A percentile compares a stretch with the other conserved stretches of the same genome.
Evolutionary conservation across 371 early-diverging fungal genomes (phyloP).

Genomic region (Saksenaea oblongispora): DNA sequence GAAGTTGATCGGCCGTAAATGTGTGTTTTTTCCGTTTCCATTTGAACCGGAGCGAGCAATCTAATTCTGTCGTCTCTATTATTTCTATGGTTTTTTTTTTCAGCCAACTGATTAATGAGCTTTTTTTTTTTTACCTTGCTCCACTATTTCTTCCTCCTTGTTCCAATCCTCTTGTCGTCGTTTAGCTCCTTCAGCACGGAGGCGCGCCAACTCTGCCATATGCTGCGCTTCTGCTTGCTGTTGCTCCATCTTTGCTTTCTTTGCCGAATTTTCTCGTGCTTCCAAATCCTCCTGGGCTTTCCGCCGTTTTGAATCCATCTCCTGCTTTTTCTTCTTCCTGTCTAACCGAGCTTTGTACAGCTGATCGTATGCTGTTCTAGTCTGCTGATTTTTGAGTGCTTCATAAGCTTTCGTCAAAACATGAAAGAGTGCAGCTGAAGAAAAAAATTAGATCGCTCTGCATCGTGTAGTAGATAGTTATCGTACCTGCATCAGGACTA

Average conservation of each 20-base stretch:
- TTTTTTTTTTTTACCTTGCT: constrained; percentile 18
- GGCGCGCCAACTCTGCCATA: constrained; percentile 41
- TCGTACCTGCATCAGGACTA: constrained; percentile 53
- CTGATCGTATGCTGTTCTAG: constrained; percentile 44
- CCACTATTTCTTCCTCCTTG: constrained; percentile 16
- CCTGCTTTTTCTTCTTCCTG: constrained; percentile 40
- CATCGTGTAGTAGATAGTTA: too few species aligned
- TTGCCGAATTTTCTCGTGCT: constrained; percentile 39
- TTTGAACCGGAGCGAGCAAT: constrained; percentile 45
- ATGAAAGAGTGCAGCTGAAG: constrained; percentile 41
- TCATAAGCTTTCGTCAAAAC: constrained; percentile 38
- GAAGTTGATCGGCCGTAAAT: constrained; percentile 32
- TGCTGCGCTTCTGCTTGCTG: constrained; percentile 44
- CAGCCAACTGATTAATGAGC: too few species aligned
- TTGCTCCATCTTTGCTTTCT: constrained; percentile 37
- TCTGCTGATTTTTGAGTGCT: constrained; percentile 31
- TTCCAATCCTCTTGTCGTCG: constrained; percentile 44
- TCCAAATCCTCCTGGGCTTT: constrained; percentile 48
- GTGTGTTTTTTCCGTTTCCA: constrained; percentile 47
- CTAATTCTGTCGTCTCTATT: constrained; percentile 38
- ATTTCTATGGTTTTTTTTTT: constrained; percentile 10
- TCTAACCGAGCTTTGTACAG: constrained; percentile 42
- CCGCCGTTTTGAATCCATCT: constrained; percentile 51
- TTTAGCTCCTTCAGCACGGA: constrained; percentile 45
- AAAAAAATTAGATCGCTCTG: too few species aligned